Percentiles rank a stretch among this genome's conserved stretches.
These are phyloP conservation scores for Fusarium miscanthi DNA, from an alignment of 2,329 filamentous ascomycete species.

Conservation along the genomic window DNA sequence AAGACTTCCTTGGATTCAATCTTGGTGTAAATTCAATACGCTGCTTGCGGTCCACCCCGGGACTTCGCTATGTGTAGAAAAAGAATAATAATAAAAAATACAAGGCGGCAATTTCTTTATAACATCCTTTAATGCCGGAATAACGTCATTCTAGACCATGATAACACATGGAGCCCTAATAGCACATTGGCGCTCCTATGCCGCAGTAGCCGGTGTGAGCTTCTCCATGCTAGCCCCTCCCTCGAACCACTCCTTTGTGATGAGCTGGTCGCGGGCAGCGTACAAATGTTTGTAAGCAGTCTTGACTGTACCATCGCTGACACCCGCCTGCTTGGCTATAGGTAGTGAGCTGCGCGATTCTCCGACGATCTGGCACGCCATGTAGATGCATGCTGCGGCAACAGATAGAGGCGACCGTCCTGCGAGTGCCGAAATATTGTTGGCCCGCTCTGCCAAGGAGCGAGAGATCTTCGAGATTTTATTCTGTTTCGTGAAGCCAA, in stretches of 20 bases:
- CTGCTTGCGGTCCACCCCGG: background rate
- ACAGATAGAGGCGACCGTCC: constrained; percentile 94
- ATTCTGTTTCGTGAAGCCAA: constrained; percentile 77
- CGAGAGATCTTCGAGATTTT: constrained; percentile 83
- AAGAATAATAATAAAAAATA: background rate
- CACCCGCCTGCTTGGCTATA: constrained; percentile 84
- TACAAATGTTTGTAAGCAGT: constrained; percentile 94
- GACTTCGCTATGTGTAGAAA: background rate
- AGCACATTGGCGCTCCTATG: background rate
- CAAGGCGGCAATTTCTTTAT: background rate
- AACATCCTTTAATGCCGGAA: background rate
- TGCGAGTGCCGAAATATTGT: constrained; percentile 81
- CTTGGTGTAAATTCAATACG: constrained; percentile 4
- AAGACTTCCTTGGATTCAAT: background rate
- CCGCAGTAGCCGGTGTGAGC: constrained; percentile 63
- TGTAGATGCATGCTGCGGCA: constrained; percentile 95
- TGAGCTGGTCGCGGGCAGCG: constrained; percentile 75
- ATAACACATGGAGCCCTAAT: background rate
- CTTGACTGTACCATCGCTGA: constrained; percentile 97
- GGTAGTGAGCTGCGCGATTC: constrained; percentile 83
- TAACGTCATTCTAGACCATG: background rate
- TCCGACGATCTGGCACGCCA: constrained; percentile 88
- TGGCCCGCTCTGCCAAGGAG: constrained; percentile 81
- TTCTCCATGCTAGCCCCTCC: constrained; percentile 78
- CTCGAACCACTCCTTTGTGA: constrained; percentile 79